Evolutionary conservation across 2,329 filamentous ascomycete genomes (phyloP).

Genomic region (Volutella citrinella): DNA sequence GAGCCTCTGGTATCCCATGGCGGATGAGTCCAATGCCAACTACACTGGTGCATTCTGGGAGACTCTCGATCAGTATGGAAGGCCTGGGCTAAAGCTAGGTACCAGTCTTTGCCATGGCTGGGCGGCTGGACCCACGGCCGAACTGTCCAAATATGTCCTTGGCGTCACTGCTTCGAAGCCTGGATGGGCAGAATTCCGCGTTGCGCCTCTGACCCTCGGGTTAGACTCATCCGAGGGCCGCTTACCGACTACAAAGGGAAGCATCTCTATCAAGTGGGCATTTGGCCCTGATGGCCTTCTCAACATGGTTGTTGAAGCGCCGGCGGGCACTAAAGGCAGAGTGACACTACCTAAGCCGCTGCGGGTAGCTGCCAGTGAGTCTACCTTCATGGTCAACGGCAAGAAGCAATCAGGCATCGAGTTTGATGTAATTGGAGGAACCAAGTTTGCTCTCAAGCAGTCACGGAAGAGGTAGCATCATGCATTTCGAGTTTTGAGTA

Average conservation of each 20-base stretch:
- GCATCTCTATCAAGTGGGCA: not conserved
- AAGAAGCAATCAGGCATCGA: too few relatives aligned
- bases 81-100: constrained; percentile 20
- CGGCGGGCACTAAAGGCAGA: too few relatives aligned
- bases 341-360: too few relatives aligned
- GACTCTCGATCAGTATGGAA: constrained; percentile 20
- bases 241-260: not conserved
- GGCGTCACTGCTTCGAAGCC: constrained; percentile 19
- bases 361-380: too few relatives aligned
- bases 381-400: too few relatives aligned
- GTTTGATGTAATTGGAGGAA: too few relatives aligned
- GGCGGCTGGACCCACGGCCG: constrained; percentile 30
- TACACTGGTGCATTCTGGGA: constrained; percentile 31
- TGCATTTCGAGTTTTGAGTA: too few relatives aligned
- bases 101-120: constrained; percentile 34
- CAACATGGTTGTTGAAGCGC: too few relatives aligned
- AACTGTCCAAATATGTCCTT: constrained; percentile 28
- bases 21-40: constrained; percentile 18
- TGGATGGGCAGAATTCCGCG: constrained; percentile 13
- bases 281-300: too few relatives aligned
- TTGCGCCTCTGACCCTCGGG: constrained; percentile 2
- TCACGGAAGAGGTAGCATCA: too few relatives aligned
- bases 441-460: too few relatives aligned
- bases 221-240: not conserved
- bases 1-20: constrained; percentile 26